phyloP scores from a whole-genome alignment of 2,329 filamentous ascomycete genomes.

The Trichoderma gracile region DNA sequence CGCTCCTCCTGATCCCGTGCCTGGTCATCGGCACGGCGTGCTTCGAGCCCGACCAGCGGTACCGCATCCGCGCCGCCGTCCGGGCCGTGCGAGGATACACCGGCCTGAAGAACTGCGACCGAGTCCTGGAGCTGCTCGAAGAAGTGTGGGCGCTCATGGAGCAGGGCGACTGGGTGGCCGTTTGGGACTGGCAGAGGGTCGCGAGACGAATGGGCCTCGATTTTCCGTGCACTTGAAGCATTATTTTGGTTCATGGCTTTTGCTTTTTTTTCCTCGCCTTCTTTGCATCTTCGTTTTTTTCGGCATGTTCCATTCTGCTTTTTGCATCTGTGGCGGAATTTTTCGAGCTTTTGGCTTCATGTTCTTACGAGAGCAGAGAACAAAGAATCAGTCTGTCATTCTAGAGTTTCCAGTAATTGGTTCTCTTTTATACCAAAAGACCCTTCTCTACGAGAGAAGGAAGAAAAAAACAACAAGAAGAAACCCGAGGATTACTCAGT shows the following conservation, averaged over 20 bases:
- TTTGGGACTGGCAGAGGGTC: conserved; percentile 66
- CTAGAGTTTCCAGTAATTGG: conserved; percentile 10
- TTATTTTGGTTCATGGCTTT: neutral
- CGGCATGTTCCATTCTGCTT: neutral
- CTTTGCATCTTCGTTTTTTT: neutral
- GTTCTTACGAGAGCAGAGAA: neutral
- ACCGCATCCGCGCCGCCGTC: conserved; percentile 53
- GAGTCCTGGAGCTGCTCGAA: conserved; percentile 55
- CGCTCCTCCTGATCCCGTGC: conserved; percentile 60
- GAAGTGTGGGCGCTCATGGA: conserved; percentile 63
- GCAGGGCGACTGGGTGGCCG: conserved; percentile 55
- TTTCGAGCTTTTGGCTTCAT: neutral
- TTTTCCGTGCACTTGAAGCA: conserved; percentile 55
- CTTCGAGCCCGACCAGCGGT: conserved; percentile 54
- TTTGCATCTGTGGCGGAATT: neutral
- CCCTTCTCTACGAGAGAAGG: neutral
- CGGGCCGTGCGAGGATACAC: conserved; percentile 58
- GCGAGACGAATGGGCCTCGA: conserved; percentile 55
- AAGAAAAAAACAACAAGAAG: neutral
- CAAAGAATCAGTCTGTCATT: neutral
- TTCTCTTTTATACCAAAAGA: conserved; percentile 1
- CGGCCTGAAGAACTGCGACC: conserved; percentile 59
- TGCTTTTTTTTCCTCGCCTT: neutral
- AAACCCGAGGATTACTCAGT: neutral
- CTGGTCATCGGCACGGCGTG: conserved; percentile 62